These are phyloP conservation scores for Phycomyces nitens DNA, from an alignment of 192 early-diverging fungal species.

Conservation along the genomic window DNA sequence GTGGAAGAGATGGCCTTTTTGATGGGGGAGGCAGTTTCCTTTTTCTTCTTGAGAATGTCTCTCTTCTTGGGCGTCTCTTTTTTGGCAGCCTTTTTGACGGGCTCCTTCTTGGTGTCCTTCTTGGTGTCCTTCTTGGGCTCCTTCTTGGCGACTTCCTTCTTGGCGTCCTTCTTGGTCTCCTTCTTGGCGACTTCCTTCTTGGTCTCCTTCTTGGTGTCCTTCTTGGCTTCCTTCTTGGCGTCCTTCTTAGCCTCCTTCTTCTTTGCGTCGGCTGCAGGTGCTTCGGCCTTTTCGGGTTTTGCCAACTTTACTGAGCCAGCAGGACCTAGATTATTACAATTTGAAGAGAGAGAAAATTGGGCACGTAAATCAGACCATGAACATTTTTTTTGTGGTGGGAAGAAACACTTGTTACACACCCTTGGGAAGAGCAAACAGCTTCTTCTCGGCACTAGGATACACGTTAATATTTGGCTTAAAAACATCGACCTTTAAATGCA, in stretches of 20 bases:
- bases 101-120: constrained; percentile 41
- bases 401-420: constrained; percentile 34
- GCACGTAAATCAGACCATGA: neutral
- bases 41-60: constrained; percentile 33
- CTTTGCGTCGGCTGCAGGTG: constrained; percentile 39
- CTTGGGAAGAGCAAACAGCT: constrained; percentile 65
- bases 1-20: constrained; percentile 32
- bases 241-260: constrained; percentile 38
- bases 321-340: constrained; percentile 26
- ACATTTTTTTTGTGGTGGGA: neutral
- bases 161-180: constrained; percentile 29
- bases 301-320: constrained; percentile 64
- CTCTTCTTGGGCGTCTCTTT: constrained; percentile 42
- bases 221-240: constrained; percentile 39
- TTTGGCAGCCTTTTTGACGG: constrained; percentile 37
- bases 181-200: constrained; percentile 37
- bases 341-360: neutral
- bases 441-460: constrained; percentile 47
- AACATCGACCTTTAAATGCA: neutral
- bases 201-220: constrained; percentile 27
- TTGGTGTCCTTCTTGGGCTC: constrained; percentile 26
- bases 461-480: neutral
- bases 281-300: constrained; percentile 41
- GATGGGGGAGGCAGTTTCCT: constrained; percentile 27
- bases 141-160: constrained; percentile 40